phyloP scores from a whole-genome alignment of 176 grass and related monocot genomes.

The Leersia perrieri region DNA sequence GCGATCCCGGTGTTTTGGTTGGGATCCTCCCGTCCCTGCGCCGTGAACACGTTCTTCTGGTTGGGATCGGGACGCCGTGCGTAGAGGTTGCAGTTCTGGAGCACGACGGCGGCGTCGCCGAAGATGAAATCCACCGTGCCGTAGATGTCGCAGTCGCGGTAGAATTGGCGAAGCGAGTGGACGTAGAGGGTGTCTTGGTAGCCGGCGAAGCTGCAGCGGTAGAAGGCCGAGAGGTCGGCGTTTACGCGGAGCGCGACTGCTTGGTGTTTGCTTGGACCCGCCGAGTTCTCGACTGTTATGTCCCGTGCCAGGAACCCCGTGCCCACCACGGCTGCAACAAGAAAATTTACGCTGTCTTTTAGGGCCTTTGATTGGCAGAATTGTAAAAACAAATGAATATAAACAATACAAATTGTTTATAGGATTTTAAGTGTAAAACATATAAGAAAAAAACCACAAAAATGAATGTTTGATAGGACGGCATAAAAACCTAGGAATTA shows the following conservation, averaged over 20 bases:
- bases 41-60: conserved; percentile 85
- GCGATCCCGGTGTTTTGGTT: conserved; percentile 92
- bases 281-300: conserved; percentile 86
- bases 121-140: conserved; percentile 92
- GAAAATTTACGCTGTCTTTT: too few relatives aligned
- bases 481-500: too few relatives aligned
- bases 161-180: conserved; percentile 93
- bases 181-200: conserved; percentile 96
- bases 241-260: conserved; percentile 72
- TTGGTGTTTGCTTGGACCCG: conserved; percentile 71
- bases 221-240: conserved; percentile 66
- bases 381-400: too few relatives aligned
- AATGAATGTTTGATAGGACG: too few relatives aligned
- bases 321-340: conserved; percentile 60
- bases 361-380: too few relatives aligned
- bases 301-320: conserved; percentile 68
- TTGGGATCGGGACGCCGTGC: conserved; percentile 48
- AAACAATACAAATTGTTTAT: too few relatives aligned
- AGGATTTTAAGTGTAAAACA: too few relatives aligned
- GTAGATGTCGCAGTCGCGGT: conserved; percentile 92
- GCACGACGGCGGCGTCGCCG: conserved; percentile 69
- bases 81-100: conserved; percentile 89
- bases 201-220: conserved; percentile 79
- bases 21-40: conserved; percentile 73
- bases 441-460: too few relatives aligned